A percentile compares a stretch with the other conserved stretches of the same genome.
Conservation (phyloP, 495 filamentous ascomycete species). For the Penicillium salamii region DNA sequence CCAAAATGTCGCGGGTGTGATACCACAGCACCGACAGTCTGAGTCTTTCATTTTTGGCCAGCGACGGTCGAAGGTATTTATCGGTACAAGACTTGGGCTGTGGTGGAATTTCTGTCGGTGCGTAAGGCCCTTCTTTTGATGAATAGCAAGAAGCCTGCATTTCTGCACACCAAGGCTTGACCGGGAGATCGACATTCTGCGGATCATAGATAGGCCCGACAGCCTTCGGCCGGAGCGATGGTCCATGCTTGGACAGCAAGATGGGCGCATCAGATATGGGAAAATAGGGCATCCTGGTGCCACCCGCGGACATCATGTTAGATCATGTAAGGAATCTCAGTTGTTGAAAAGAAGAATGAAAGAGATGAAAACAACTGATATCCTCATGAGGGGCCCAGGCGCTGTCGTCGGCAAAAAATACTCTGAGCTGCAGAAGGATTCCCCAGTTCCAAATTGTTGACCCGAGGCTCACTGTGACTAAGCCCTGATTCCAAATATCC, state of each 20-base stretch:
- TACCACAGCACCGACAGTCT: conserved; percentile 18
- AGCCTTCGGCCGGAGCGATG: conserved; percentile 5
- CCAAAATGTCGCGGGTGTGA: conserved; percentile 12
- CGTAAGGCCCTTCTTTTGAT: background rate
- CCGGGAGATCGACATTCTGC: conserved; percentile 12
- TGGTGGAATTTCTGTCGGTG: background rate
- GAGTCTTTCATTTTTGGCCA: conserved; percentile 14
- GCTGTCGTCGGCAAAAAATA: no score
- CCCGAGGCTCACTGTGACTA: no score
- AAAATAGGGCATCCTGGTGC: conserved; percentile 4
- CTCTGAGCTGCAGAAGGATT: no score
- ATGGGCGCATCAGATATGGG: conserved; percentile 14
- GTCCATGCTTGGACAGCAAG: conserved; percentile 1
- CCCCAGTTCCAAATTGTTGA: no score
- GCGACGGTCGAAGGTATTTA: conserved; percentile 9
- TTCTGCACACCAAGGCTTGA: conserved; percentile 3
- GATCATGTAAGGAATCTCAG: no score
- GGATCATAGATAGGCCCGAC: conserved; percentile 15
- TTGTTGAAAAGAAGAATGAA: no score
- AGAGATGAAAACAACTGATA: no score
- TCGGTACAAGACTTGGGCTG: conserved; percentile 1
- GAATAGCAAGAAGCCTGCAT: conserved; percentile 3
- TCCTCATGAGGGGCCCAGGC: no score
- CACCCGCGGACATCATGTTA: no score
- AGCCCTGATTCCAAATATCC: no score